phyloP scores from a whole-genome alignment of 176 grass and related monocot species.

The Raddia guianensis region DNA sequence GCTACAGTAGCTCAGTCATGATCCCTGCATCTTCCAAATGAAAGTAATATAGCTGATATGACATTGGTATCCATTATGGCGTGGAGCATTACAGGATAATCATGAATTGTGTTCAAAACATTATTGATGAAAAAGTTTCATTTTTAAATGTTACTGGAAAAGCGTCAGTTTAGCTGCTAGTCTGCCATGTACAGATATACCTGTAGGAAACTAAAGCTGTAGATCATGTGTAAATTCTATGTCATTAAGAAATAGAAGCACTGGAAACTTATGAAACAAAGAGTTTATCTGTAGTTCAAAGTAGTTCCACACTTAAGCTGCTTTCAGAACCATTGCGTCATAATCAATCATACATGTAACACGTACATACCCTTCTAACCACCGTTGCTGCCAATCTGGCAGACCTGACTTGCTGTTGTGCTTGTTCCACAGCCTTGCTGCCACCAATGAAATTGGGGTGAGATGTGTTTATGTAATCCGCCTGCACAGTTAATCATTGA shows the following conservation, averaged over 20 bases:
- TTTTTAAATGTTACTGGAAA: not conserved
- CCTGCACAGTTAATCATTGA: conserved; percentile 61
- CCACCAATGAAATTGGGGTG: conserved; percentile 96
- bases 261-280: conserved; percentile 1
- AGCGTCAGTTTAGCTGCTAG: not conserved
- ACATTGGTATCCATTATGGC: not conserved
- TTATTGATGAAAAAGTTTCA: not conserved
- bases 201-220: not conserved
- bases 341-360: not conserved
- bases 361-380: conserved; percentile 75
- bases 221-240: not conserved
- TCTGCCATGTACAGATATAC: not conserved
- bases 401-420: conserved; percentile 87
- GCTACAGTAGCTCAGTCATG: not conserved
- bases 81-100: not conserved
- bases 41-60: conserved; percentile 20
- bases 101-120: not conserved
- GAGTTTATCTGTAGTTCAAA: not conserved
- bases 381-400: conserved; percentile 49
- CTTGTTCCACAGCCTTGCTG: conserved; percentile 88
- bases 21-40: not conserved
- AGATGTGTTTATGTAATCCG: conserved; percentile 98
- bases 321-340: not conserved
- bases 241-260: conserved; percentile 15
- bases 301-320: not conserved